phyloP scores from a whole-genome alignment of 768 basidiomycete species.

The Suillus lakei region DNA sequence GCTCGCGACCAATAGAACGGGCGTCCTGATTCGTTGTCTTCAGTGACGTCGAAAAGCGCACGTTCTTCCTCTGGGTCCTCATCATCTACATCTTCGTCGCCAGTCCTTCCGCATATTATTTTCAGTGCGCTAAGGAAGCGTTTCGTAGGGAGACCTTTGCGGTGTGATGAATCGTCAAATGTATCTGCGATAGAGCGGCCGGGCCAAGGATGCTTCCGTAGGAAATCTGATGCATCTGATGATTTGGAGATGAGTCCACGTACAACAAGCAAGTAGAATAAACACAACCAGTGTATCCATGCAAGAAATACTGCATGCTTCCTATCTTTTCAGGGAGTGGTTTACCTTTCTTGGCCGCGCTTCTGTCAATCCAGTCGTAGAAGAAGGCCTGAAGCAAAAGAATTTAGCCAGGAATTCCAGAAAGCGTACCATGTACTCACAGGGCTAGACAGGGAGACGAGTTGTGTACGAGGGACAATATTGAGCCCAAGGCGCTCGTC shows the following conservation, averaged over 20 bases:
- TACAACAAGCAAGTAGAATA: background rate
- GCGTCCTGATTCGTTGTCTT: constrained; percentile 54
- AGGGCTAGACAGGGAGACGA: constrained; percentile 82
- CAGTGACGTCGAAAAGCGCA: constrained; percentile 67
- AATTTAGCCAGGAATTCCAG: constrained; percentile 7
- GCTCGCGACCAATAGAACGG: constrained; percentile 85
- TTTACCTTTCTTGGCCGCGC: constrained; percentile 82
- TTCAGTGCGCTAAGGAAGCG: constrained; percentile 70
- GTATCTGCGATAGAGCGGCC: constrained; percentile 84
- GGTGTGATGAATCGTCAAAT: constrained; percentile 82
- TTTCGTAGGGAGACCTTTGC: constrained; percentile 71
- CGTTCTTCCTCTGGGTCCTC: constrained; percentile 78
- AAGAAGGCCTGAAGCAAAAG: constrained; percentile 71
- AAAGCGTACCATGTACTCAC: constrained; percentile 30
- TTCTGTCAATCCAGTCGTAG: constrained; percentile 91
- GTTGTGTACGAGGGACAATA: constrained; percentile 86
- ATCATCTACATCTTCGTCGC: constrained; percentile 74
- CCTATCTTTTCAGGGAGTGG: constrained; percentile 87
- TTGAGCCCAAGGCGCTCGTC: constrained; percentile 74
- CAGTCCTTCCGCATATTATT: constrained; percentile 85
- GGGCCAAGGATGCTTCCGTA: constrained; percentile 87
- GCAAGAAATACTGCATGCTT: constrained; percentile 87
- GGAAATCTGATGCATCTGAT: constrained; percentile 84
- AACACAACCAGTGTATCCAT: constrained; percentile 72
- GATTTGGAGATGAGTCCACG: background rate